These are phyloP conservation scores for Actinomucor elegans DNA, from an alignment of 371 early-diverging fungal species.

Conservation along the genomic window DNA sequence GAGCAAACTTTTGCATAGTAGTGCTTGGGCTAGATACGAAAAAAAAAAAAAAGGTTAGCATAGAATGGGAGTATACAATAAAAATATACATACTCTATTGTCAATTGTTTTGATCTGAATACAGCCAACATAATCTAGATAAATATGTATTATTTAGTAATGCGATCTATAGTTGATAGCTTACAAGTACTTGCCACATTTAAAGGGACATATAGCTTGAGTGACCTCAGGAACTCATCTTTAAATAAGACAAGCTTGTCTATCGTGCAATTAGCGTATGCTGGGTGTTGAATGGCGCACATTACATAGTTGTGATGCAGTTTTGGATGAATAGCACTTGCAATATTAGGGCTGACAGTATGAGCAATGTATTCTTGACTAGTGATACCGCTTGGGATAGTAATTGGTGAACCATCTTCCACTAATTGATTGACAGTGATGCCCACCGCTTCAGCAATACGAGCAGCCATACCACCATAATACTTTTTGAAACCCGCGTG, in stretches of 20 bases:
- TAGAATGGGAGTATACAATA: background rate
- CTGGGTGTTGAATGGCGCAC: slow-evolving; percentile 78
- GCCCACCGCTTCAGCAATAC: slow-evolving; percentile 42
- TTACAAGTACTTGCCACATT: slow-evolving; percentile 56
- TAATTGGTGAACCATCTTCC: slow-evolving; percentile 34
- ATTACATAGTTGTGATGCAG: slow-evolving; percentile 66
- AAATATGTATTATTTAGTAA: background rate
- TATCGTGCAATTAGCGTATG: slow-evolving; percentile 51
- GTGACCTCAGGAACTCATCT: slow-evolving; percentile 54
- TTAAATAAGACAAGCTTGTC: slow-evolving; percentile 40
- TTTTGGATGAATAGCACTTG: slow-evolving; percentile 40
- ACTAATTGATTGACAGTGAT: slow-evolving; percentile 37
- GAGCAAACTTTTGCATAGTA: slow-evolving; percentile 40
- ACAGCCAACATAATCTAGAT: slow-evolving; percentile 58
- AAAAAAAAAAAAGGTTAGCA: background rate
- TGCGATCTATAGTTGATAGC: background rate
- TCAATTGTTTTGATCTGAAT: slow-evolving; percentile 47
- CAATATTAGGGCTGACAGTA: slow-evolving; percentile 59
- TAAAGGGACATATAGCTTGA: slow-evolving; percentile 70
- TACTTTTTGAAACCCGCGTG: slow-evolving; percentile 63
- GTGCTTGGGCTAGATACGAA: slow-evolving; percentile 29
- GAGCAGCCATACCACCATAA: slow-evolving; percentile 57
- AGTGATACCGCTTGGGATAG: slow-evolving; percentile 42
- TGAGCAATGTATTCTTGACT: slow-evolving; percentile 54
- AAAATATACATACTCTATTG: slow-evolving; percentile 38